Base-by-base conservation (phyloP, 2,329 filamentous ascomycete species). In the Talaromyces sp. region DNA sequence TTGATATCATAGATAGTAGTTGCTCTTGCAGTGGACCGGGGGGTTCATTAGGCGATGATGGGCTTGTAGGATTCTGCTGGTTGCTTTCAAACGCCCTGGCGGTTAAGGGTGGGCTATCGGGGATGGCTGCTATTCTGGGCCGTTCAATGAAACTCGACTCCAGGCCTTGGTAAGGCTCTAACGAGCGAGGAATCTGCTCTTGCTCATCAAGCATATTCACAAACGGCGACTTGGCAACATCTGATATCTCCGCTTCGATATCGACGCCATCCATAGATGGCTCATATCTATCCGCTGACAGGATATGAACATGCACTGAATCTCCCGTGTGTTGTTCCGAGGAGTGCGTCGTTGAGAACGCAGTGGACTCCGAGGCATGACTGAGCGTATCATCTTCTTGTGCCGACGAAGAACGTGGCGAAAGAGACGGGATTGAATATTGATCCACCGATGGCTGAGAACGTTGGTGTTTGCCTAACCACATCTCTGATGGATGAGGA, bases 401-500 rank as follows among this genome's bases (percentile, higher is more conserved):
- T 13, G 58, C 17, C 3, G 13, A 17, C 5, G 41, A 56, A 17
- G 52, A 59, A 2, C 46, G 45, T 1, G 36, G 53, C 2, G 53
- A 56, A 9, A 51, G 40, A 1, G 53, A 21, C 5, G 53, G 43
- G 2, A 55, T 52, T 2, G 46, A 51, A 11, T 37, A 51, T 25
- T 39, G 35, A 13, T 50, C 40, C 6, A 53, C 45, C n/a, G 58
- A 28, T 3, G 35, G 17, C 31, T 19, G 31, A 9, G 45, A 51
- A 22, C 40, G 51, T 9, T 51, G 37, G 15, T 43, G 19, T 21
- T 53, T 45, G 19, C 21, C 35, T 11, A 31, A 25, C 58, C 58
- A 60, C 58, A 60, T 57, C 7, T 56, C 53, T 31, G 51, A 56
- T 13, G 46, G 40, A 10, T 41, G 21, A 4, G 43, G 45, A 21